Conservation (phyloP, 345 rosid species). For the Eucalyptus lansdowneana region DNA sequence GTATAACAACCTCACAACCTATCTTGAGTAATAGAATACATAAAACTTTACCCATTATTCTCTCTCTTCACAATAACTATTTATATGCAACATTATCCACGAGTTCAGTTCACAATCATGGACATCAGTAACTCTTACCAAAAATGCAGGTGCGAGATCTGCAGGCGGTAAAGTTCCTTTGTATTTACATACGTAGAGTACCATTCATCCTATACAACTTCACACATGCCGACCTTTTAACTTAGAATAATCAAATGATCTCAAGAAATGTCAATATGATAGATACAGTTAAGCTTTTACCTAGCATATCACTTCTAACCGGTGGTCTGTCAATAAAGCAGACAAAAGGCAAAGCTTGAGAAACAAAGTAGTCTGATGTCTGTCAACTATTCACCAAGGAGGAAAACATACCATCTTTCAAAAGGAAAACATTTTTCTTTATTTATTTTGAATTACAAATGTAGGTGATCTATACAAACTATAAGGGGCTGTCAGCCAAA, state of each 20-base stretch:
- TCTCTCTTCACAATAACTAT: not conserved
- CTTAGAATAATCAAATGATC: not conserved
- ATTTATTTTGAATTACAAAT: not conserved
- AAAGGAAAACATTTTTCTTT: not conserved
- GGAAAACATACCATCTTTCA: not conserved
- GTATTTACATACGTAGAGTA: not conserved
- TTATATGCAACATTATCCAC: not conserved
- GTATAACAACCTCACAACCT: not conserved
- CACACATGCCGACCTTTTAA: not conserved
- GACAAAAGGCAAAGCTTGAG: not conserved
- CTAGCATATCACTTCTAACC: not conserved
- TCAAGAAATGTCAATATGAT: not conserved
- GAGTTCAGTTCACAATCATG: not conserved
- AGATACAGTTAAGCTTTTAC: not conserved
- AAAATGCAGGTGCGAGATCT: not conserved
- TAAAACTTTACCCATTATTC: not conserved
- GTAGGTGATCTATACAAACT: not conserved
- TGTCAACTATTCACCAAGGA: not conserved
- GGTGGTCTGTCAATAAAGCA: not conserved
- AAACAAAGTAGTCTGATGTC: not conserved
- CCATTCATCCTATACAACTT: not conserved
- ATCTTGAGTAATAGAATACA: not conserved
- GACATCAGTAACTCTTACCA: not conserved
- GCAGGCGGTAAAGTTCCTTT: not conserved
- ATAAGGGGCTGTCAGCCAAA: not conserved